Percentiles rank a stretch among this genome's conserved stretches.
Evolutionary conservation across 352 stramenopile species (phyloP).

Genomic region (Phytophthora pini): DNA sequence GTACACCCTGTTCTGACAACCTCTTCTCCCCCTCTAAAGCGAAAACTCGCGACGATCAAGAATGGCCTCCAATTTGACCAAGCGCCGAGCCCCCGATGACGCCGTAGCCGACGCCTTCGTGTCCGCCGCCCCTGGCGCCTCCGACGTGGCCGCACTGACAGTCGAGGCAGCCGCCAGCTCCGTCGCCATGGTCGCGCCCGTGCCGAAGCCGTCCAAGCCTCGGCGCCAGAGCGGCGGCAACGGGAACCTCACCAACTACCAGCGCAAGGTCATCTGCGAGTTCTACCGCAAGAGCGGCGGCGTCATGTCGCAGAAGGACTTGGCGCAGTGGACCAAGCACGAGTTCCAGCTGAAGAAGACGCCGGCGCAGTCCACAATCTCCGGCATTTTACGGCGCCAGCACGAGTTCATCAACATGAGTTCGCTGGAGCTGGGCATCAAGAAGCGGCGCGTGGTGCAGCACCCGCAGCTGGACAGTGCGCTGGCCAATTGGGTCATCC

Average conservation of each 20-base stretch:
- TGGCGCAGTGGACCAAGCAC: slow-evolving; percentile 88
- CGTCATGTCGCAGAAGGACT: slow-evolving; percentile 88
- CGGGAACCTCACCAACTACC: slow-evolving; percentile 85
- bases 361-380: slow-evolving; percentile 86
- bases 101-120: not conserved
- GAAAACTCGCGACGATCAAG: not conserved
- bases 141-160: not conserved
- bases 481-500: slow-evolving; percentile 88
- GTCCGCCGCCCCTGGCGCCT: not conserved
- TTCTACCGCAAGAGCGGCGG: slow-evolving; percentile 83
- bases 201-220: slow-evolving; percentile 16
- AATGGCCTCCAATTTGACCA: slow-evolving; percentile 24
- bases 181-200: not conserved
- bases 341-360: slow-evolving; percentile 87
- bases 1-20: not conserved
- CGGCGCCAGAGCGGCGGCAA: slow-evolving; percentile 48
- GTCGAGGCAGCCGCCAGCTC: not conserved
- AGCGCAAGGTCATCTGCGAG: slow-evolving; percentile 86
- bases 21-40: slow-evolving; percentile 4
- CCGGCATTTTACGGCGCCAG: slow-evolving; percentile 78
- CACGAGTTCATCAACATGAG: slow-evolving; percentile 90
- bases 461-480: slow-evolving; percentile 81
- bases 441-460: slow-evolving; percentile 85
- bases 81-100: slow-evolving; percentile 4
- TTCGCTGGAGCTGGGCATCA: slow-evolving; percentile 79